Percentiles rank a stretch among this genome's conserved stretches.
Conservation (phyloP, 768 basidiomycete genomes). For the Leccinum subtestaceum region DNA sequence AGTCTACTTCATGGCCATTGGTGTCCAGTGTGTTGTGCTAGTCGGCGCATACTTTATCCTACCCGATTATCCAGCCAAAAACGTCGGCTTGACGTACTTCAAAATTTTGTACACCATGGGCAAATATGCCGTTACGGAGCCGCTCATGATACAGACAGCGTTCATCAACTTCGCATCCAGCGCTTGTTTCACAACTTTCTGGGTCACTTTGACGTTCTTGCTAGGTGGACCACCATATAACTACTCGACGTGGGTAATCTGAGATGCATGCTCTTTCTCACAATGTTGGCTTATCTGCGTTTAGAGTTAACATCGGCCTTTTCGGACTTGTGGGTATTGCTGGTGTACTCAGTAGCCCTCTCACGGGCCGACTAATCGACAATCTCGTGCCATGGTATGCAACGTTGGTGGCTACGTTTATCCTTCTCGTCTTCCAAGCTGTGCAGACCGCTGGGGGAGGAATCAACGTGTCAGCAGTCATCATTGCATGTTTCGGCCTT, state of each 20-base stretch:
- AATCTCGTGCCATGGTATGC: slow-evolving; percentile 75
- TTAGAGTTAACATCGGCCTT: slow-evolving; percentile 58
- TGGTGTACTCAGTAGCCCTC: slow-evolving; percentile 66
- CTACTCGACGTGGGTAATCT: slow-evolving; percentile 58
- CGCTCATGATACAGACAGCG: slow-evolving; percentile 66
- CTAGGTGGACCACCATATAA: slow-evolving; percentile 73
- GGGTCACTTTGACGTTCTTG: slow-evolving; percentile 81
- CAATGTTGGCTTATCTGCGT: background rate
- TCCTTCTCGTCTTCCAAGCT: slow-evolving; percentile 49
- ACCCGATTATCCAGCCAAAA: slow-evolving; percentile 86
- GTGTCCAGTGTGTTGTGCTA: slow-evolving; percentile 60
- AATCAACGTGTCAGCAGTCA: slow-evolving; percentile 64
- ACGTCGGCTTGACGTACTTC: slow-evolving; percentile 59
- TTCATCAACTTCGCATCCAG: slow-evolving; percentile 58
- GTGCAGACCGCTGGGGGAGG: slow-evolving; percentile 72
- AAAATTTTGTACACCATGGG: slow-evolving; percentile 75
- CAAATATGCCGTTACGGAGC: slow-evolving; percentile 73
- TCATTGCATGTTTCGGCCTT: slow-evolving; percentile 67
- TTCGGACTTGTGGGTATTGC: slow-evolving; percentile 74
- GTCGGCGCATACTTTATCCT: slow-evolving; percentile 58
- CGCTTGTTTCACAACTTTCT: slow-evolving; percentile 59
- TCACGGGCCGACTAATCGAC: slow-evolving; percentile 70
- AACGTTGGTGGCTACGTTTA: slow-evolving; percentile 52
- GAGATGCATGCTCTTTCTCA: background rate
- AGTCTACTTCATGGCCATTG: slow-evolving; percentile 77